Conservation (phyloP, 257 asterid genomes). For the Penstemon davidsonii region DNA sequence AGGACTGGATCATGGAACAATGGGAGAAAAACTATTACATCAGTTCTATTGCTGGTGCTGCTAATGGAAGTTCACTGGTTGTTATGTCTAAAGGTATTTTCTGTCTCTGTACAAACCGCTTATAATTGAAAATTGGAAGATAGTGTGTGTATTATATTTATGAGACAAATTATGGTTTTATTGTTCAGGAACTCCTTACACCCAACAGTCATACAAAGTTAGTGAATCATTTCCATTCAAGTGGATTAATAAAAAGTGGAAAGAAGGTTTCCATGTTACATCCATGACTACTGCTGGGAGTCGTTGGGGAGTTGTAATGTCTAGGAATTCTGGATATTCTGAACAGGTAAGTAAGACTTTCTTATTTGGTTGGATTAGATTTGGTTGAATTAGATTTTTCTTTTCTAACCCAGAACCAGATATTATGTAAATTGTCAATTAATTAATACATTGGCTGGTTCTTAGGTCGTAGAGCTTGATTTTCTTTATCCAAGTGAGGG, state of each 20-base stretch:
- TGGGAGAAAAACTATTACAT: slow-evolving; percentile 97
- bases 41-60: slow-evolving; percentile 96
- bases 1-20: slow-evolving; percentile 99
- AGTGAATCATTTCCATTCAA: slow-evolving; percentile 98
- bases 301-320: slow-evolving; percentile 99
- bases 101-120: not conserved
- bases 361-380: slow-evolving; percentile 2
- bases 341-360: slow-evolving; percentile 79
- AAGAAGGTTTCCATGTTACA: slow-evolving; percentile 97
- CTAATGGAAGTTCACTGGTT: slow-evolving; percentile 82
- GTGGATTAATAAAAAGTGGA: slow-evolving; percentile 98
- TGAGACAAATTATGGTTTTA: slow-evolving; percentile 1
- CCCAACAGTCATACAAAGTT: slow-evolving; percentile 95
- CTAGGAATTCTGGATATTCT: slow-evolving; percentile 85
- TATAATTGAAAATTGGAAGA: not conserved
- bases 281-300: slow-evolving; percentile 99
- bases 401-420: too few relatives aligned
- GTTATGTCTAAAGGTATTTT: slow-evolving; percentile 89
- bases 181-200: slow-evolving; percentile 80
- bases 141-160: not conserved
- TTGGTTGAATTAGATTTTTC: too few relatives aligned
- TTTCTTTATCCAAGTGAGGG: slow-evolving; percentile 97
- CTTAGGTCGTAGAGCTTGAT: slow-evolving; percentile 92
- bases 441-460: slow-evolving; percentile 2
- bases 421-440: not conserved